Evolutionary conservation across 768 basidiomycete species (phyloP), one percentile per base, ranked within the genome.

Genomic region (Boletus rubroflammeus): DNA sequence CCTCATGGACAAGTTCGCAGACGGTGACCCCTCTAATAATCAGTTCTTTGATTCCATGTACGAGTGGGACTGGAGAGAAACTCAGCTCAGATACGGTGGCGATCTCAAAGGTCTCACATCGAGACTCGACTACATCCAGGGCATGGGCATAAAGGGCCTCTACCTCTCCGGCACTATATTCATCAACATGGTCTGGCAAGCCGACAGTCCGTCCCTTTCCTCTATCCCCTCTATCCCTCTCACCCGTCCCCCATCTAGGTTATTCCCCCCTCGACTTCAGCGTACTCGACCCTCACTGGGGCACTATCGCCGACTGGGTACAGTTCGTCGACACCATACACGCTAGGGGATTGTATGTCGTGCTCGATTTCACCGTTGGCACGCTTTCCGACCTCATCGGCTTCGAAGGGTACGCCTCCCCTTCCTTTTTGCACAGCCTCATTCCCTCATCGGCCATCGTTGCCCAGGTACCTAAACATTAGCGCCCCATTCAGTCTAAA

Each of bases 151-250:
- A 56, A 76, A 77, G 62, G 79, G 84, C 48, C 84, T 97, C 62
- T 97, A 92, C 74, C 88, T 96, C 68, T 92, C 94, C 23, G 94
- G 94, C 49, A 97, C 94, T 1, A 84, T 86, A 49, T 97, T 93
- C 71, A 57, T 97, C 57, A 96, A 96, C 79, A 94, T 94, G 93
- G 72, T 92, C n/a, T 96, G 93, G 93, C 88, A 94, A 67, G 88
- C 92, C 4, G 93, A 96, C 80, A 93, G 93, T 94, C 50, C 67
- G 92, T 81, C 26, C 40, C 47, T 26, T 19, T 34, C 35, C 41
- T 13, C 50, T 40, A 1, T 14, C 31, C 11, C 11, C 3, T 6
- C 28, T 38, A 41, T 38, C 36, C 28, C 49, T 26, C 6, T 59
- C 53, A 52, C 28, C 44, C 35, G 10, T 45, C 43, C 41, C n/a